A percentile compares a stretch with the other conserved stretches of the same genome.
Conservation (phyloP, 2,329 filamentous ascomycete species). For the Sclerotinia minor region DNA sequence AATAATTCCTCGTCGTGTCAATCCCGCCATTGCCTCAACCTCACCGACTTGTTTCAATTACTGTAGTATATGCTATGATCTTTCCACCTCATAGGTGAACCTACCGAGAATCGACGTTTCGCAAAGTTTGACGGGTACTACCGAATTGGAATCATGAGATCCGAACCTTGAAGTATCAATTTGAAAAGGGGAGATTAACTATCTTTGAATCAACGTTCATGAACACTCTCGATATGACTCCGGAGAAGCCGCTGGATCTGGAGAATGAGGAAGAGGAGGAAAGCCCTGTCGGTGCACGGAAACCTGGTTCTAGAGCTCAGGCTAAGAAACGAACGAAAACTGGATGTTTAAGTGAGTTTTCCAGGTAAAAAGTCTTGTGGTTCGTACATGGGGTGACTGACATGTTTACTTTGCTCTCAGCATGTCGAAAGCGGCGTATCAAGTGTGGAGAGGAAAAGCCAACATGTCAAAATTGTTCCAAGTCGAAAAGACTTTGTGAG, state of each 20-base stretch:
- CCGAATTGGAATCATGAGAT: slow-evolving; percentile 19
- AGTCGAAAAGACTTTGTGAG: slow-evolving; percentile 80
- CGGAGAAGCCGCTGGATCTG: neutral
- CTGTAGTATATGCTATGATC: slow-evolving; percentile 4
- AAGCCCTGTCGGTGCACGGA: slow-evolving; percentile 26
- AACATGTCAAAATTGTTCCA: slow-evolving; percentile 78
- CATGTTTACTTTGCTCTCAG: slow-evolving; percentile 45
- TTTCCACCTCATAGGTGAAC: slow-evolving; percentile 1
- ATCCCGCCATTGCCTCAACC: neutral
- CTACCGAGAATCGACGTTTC: slow-evolving; percentile 5
- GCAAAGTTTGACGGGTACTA: slow-evolving; percentile 19
- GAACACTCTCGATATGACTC: neutral
- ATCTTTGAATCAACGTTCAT: neutral
- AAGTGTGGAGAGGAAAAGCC: slow-evolving; percentile 93
- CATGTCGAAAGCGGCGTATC: slow-evolving; percentile 91
- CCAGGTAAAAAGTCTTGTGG: too few species aligned
- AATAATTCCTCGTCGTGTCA: neutral
- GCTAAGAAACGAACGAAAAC: slow-evolving; percentile 72
- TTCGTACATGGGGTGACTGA: neutral
- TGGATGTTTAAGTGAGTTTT: slow-evolving; percentile 76
- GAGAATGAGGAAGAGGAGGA: slow-evolving; percentile 17
- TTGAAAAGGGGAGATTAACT: slow-evolving; percentile 3
- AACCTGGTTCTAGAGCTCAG: slow-evolving; percentile 37
- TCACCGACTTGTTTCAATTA: neutral
- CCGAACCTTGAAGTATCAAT: neutral